Percentiles rank a stretch among this genome's conserved stretches.
Conservation (phyloP, 345 rosid genomes). For the Geranium rotundifolium region DNA sequence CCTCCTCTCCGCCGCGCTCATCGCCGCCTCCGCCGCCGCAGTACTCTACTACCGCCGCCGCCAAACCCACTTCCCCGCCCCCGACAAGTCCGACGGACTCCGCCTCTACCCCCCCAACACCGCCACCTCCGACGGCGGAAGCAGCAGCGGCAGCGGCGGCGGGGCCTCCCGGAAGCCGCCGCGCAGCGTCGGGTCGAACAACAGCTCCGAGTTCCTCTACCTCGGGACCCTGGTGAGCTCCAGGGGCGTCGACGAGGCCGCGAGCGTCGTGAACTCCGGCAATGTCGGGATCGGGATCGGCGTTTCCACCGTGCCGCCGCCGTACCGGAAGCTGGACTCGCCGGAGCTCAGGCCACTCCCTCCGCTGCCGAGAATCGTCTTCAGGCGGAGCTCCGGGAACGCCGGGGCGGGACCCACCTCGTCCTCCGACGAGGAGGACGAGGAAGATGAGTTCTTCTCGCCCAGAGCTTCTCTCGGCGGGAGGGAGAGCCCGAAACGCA, state of each 20-base stretch:
- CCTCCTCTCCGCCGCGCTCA: constrained; percentile 38
- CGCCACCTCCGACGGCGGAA: constrained; percentile 44
- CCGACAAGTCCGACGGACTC: constrained; percentile 43
- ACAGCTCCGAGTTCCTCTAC: constrained; percentile 77
- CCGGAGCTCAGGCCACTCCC: constrained; percentile 92
- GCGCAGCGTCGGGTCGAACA: constrained; percentile 19
- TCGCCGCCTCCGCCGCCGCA: constrained; percentile 29
- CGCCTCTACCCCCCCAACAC: constrained; percentile 61
- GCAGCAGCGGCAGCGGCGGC: constrained; percentile 19
- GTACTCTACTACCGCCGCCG: constrained; percentile 35
- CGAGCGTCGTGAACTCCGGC: constrained; percentile 22
- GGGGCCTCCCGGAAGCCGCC: constrained; percentile 26
- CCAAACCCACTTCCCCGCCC: constrained; percentile 17
- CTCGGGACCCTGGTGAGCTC: constrained; percentile 67
- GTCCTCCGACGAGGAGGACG: constrained; percentile 25
- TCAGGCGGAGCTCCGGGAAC: constrained; percentile 23
- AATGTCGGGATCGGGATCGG: constrained; percentile 29
- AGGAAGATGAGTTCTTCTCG: constrained; percentile 80
- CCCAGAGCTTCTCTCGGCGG: constrained; percentile 73
- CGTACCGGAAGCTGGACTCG: constrained; percentile 56
- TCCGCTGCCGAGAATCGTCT: constrained; percentile 54
- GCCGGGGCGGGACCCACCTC: constrained; percentile 15
- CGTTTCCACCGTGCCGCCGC: background rate
- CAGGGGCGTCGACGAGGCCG: constrained; percentile 20
- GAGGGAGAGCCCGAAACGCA: constrained; percentile 28